These are phyloP conservation scores for Russula emetica DNA, from an alignment of 768 basidiomycete species.

Conservation along the genomic window DNA sequence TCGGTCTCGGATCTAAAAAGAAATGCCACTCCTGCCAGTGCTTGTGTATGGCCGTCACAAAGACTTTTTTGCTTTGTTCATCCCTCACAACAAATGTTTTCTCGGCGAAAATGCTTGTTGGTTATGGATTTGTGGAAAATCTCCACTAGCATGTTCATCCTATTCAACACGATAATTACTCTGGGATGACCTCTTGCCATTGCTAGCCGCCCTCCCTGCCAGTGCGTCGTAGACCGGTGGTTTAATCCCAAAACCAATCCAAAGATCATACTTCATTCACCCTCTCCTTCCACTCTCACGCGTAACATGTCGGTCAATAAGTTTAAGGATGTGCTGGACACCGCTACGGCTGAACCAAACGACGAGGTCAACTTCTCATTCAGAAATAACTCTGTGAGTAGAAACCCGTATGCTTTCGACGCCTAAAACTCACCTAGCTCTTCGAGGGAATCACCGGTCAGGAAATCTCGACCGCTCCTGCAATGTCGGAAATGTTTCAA, in stretches of 20 bases:
- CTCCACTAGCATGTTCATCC: neutral
- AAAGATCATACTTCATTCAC: neutral
- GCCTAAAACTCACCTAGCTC: neutral
- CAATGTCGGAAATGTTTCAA: neutral
- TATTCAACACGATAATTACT: neutral
- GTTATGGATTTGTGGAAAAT: conserved; percentile 10
- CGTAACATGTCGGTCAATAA: neutral
- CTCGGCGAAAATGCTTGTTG: neutral
- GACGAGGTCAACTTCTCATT: neutral
- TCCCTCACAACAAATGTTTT: neutral
- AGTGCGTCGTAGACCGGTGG: conserved; percentile 13
- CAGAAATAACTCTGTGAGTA: conserved; percentile 8
- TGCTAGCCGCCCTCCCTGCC: neutral
- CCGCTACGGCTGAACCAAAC: neutral
- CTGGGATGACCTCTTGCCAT: neutral
- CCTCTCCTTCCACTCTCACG: neutral
- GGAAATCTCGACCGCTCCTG: neutral
- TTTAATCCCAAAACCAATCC: neutral
- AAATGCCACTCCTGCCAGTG: neutral
- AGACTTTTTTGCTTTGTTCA: neutral
- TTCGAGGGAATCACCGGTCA: neutral
- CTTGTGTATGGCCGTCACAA: neutral
- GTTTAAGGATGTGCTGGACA: neutral
- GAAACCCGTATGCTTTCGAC: neutral
- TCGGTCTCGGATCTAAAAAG: neutral